A percentile compares a stretch with the other conserved stretches of the same genome.
phyloP scores from a whole-genome alignment of 2,329 filamentous ascomycete species.

The Pseudogymnoascus sp. region DNA sequence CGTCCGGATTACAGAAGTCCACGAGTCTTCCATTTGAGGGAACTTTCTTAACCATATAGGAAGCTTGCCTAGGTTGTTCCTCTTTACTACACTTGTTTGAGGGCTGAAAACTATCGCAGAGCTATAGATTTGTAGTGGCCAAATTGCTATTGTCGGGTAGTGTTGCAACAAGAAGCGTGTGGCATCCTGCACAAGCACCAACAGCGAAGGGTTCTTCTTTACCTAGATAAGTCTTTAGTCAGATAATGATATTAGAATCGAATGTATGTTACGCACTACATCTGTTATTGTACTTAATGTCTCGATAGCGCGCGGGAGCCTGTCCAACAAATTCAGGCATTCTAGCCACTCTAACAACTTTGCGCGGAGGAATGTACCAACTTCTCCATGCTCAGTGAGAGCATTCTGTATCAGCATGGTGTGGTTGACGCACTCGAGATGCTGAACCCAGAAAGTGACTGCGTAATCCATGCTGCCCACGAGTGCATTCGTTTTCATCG shows the following conservation, averaged over 20 bases:
- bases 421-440: slow-evolving; percentile 15
- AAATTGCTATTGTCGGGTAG: slow-evolving; percentile 15
- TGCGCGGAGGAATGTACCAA: slow-evolving; percentile 18
- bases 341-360: slow-evolving; percentile 25
- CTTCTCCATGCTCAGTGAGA: slow-evolving; percentile 9
- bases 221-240: slow-evolving; percentile 12
- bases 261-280: slow-evolving; percentile 13
- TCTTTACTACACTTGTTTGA: slow-evolving; percentile 13
- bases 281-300: slow-evolving; percentile 15
- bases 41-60: slow-evolving; percentile 12
- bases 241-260: slow-evolving; percentile 4
- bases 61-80: slow-evolving; percentile 14
- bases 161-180: slow-evolving; percentile 17
- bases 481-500: slow-evolving; percentile 12
- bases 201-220: slow-evolving; percentile 12
- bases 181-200: slow-evolving; percentile 14
- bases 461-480: slow-evolving; percentile 19
- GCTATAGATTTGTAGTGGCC: slow-evolving; percentile 18
- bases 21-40: slow-evolving; percentile 13
- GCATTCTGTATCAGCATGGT: slow-evolving; percentile 10
- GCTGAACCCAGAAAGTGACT: slow-evolving; percentile 21
- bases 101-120: slow-evolving; percentile 17
- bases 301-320: slow-evolving; percentile 16
- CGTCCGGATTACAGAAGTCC: slow-evolving; percentile 13
- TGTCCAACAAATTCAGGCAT: slow-evolving; percentile 22